Evolutionary conservation across 495 filamentous ascomycete species (phyloP), one percentile per base, ranked within the genome.

Genomic region (Penicillium cosmopolitanum): DNA sequence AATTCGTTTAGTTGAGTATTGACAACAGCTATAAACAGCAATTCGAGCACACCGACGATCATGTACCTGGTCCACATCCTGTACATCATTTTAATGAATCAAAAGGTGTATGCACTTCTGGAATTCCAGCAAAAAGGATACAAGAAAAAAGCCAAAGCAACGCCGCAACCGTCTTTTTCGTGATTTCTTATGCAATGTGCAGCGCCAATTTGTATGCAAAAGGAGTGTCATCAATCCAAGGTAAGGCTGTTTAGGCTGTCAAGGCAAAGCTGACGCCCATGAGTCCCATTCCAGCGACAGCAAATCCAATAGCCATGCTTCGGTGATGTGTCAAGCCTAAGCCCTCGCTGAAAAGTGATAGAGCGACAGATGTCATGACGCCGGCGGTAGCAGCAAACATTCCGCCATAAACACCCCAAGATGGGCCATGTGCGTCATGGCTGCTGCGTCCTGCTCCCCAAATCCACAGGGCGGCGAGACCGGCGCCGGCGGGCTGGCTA

Each of bases 321-420:
- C 87, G 82, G 60, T 87, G 87, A 74, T 98, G 95, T 44, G 89
- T 91, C 64, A 96, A 68, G 31, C 84, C 86, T 65, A 97, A 72
- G 40, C 89, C 90, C 76, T 98, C 93, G 12, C 86, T 87, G 69
- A 96, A 97, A 2, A 98, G 77, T 74, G 95, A 90, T 68, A 98
- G 72, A 6, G 88, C 93, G 31, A 98, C 95, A 56, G 86, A 93
- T 31, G 89, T 87, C 95, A 98, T 98, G 57, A 98, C 93, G 1
- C 95, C 95, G 0, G 93, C 89, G 0, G 92, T 97, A 18, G 87
- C 80, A 18, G 93, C 91, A 73, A 98, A 98, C 77, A 98, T 86
- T 42, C 85, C 84, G 3, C 91, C 95, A 70, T 98, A 98, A 0
- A 91, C 88, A 7, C 80, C 88, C 69, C 85, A 85, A 13, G 87